These are phyloP conservation scores for Hyaloperonospora arabidopsidis DNA, from an alignment of 352 stramenopile genomes.

Conservation along the genomic window DNA sequence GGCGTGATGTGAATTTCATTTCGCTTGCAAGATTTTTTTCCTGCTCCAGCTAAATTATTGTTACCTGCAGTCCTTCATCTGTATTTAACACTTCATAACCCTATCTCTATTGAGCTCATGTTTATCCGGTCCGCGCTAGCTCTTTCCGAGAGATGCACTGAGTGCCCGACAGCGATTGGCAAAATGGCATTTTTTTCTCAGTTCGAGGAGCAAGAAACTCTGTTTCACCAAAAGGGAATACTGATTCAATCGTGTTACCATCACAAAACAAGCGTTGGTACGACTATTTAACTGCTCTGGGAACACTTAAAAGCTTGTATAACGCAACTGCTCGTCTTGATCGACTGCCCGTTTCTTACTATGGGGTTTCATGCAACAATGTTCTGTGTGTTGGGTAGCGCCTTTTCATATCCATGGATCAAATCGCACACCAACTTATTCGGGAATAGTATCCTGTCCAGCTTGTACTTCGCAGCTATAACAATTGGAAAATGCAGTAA, in stretches of 20 bases:
- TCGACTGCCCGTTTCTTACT: slow-evolving; percentile 21
- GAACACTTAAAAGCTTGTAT: slow-evolving; percentile 64
- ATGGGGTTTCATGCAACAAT: slow-evolving; percentile 14
- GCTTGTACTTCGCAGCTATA: slow-evolving; percentile 41
- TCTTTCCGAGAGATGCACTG: slow-evolving; percentile 83
- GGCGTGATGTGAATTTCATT: neutral
- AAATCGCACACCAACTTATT: slow-evolving; percentile 31
- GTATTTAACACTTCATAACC: slow-evolving; percentile 18
- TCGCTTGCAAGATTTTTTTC: no score
- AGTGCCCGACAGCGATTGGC: slow-evolving; percentile 56
- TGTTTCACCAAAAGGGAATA: slow-evolving; percentile 82
- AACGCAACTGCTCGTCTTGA: slow-evolving; percentile 40
- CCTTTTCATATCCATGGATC: slow-evolving; percentile 27
- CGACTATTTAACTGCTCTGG: slow-evolving; percentile 51
- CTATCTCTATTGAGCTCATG: slow-evolving; percentile 29
- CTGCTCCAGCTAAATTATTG: slow-evolving; percentile 31
- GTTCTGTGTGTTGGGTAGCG: slow-evolving; percentile 1
- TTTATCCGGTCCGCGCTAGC: slow-evolving; percentile 71
- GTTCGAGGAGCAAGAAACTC: slow-evolving; percentile 65
- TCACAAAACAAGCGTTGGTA: slow-evolving; percentile 66
- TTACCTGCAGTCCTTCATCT: slow-evolving; percentile 38
- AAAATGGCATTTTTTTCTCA: slow-evolving; percentile 53
- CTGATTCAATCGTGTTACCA: slow-evolving; percentile 79
- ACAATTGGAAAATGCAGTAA: slow-evolving; percentile 44
- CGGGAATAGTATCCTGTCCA: slow-evolving; percentile 51